Evolutionary conservation across 1,284 basidiomycete genomes (phyloP), one percentile per base, ranked within the genome.

Genomic region (Coriolopsis trogii): DNA sequence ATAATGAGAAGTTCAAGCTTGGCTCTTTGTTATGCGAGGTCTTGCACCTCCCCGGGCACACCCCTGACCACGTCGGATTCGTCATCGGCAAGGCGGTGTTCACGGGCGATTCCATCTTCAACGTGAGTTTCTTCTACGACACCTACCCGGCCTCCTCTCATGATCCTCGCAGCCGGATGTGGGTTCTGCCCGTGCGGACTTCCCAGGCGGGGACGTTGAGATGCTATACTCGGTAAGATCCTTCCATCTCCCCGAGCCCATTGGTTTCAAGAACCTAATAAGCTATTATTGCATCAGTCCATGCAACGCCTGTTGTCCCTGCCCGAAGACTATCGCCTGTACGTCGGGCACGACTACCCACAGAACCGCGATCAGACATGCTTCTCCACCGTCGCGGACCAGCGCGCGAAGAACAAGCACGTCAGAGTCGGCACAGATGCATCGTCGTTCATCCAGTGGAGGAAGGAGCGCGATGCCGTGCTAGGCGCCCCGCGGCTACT

Each of bases 301-400:
- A 24, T 20, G 34, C 24, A 26, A 34, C 28, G 10, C 21, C 49
- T 29, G n/a, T 49, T 74, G 20, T 54, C 69, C 16, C 60, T 74
- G n/a, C 73, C 73, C 3, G 53, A 60, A 15, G 64, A 70, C 41
- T 69, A 69, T 49, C 67, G 67, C 40, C 64, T 75, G 30, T 74
- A 73, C 49, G 70, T 73, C 6, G 73, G 73, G n/a, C 74, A 76
- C 41, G 74, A 75, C 59, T 75, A 75, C 47, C 67, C 67, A 37
- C 64, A 68, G 26, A 62, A 57, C 44, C 68, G 69, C 29, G 58
- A 66, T 15, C 62, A 69, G 16, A 55, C 61, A 5, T 70, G 68
- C 53, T 67, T 68, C 51, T 64, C 67, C 30, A 73, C 72, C 8
- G 70, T 76, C 16, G 66, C 59, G 9, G 68, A 73, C 40, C 74